Conservation (phyloP, 768 basidiomycete genomes). For the Boletus reticuloceps region DNA sequence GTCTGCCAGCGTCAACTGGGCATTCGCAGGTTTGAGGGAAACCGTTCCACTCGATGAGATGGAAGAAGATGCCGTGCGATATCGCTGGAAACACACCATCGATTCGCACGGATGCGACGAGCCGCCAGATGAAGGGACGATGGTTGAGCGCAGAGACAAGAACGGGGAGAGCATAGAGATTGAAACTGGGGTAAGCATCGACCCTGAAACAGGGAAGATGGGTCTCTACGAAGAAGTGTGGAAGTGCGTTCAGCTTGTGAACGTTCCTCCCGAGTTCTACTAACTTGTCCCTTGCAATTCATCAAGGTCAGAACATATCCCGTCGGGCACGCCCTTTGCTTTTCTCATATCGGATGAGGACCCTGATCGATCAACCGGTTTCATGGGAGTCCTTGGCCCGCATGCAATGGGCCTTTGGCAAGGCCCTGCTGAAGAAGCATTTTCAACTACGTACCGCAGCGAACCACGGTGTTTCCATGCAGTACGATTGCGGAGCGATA, state of each 20-base stretch:
- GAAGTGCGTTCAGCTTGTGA: slow-evolving; percentile 8
- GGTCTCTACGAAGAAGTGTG: slow-evolving; percentile 20
- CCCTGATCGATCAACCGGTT: slow-evolving; percentile 11
- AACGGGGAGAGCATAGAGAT: background rate
- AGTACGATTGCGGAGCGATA: slow-evolving; percentile 1
- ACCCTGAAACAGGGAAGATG: slow-evolving; percentile 13
- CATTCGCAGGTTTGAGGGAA: slow-evolving; percentile 1
- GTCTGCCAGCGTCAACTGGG: background rate
- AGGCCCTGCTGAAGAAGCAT: background rate
- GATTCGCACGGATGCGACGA: slow-evolving; percentile 14
- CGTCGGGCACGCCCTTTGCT: slow-evolving; percentile 7
- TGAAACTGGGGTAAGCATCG: slow-evolving; percentile 12
- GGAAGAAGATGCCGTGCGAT: slow-evolving; percentile 1
- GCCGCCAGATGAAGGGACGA: slow-evolving; percentile 12
- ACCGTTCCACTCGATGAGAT: background rate
- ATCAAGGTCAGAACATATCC: slow-evolving; percentile 1
- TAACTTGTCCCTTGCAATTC: background rate
- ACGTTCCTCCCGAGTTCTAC: background rate
- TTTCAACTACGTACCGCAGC: background rate
- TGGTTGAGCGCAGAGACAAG: slow-evolving; percentile 1
- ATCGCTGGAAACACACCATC: slow-evolving; percentile 16
- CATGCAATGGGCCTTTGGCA: slow-evolving; percentile 18
- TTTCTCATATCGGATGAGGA: slow-evolving; percentile 15
- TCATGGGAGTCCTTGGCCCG: slow-evolving; percentile 17
- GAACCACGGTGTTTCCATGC: background rate